Base-by-base conservation (phyloP, 371 early-diverging fungal species). In the Apophysomyces elegans region DNA sequence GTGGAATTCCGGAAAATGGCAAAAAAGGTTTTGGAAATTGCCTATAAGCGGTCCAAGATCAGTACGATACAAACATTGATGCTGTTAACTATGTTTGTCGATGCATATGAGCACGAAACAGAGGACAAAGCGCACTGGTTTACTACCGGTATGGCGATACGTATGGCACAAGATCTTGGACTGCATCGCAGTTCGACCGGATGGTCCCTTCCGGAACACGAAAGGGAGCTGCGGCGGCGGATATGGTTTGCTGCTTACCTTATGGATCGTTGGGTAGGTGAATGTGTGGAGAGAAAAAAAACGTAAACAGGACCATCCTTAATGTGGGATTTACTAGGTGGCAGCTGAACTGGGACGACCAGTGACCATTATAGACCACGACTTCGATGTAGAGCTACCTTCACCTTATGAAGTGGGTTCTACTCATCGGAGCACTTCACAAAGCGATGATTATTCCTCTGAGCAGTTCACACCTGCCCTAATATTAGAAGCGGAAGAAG, bases 321-420 rank as follows among this genome's bases (percentile, higher is more conserved):
- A 58, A 35, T 7, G 13, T 58, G 16, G n/a, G n/a, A 14, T 38
- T 21, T 39, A 7, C 32, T 39, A 63, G 69, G 50, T 72, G 8
- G 61, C 73, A 18, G 77, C 80, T 6, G 74, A 76, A 43, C 44
- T 78, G 26, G 78, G 77, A 13, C 67, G 75, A 2, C 76, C 77
- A 0, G 18, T 74, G 7, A 71, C 76, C 12, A 75, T 78, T 14
- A 38, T 72, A 1, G 79, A 83, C 26, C 67, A 72, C 16, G 78
- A 78, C 12, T 78, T 78, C 61, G 80, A 80, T 43, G 76, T 76
- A 13, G 74, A 77, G 37, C 60, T 78, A 13, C 83, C 83, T 14
- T 66, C 77, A 1, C 57, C 66, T 5, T 75, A 71, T 36, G 83
- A 83, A 62, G 41, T 82, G 1, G 62, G 67, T 9, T 62, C 65